Conservation (phyloP, 441 rosid species). For the Caryocar brasiliense region DNA sequence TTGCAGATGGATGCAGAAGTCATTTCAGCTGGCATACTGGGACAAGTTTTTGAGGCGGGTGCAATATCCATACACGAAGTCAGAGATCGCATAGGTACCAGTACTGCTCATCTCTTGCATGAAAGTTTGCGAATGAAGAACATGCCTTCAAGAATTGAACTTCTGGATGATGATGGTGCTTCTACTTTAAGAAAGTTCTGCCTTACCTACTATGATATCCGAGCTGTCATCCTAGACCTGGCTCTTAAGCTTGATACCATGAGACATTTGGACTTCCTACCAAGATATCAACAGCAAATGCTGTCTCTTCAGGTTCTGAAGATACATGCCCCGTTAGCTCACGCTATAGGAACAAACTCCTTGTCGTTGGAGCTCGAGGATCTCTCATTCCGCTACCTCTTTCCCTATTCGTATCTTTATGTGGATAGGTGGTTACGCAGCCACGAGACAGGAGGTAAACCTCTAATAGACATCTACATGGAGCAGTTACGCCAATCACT, state of each 20-base stretch:
- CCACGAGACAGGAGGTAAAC: slow-evolving; percentile 54
- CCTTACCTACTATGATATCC: slow-evolving; percentile 77
- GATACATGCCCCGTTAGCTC: slow-evolving; percentile 84
- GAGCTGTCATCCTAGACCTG: slow-evolving; percentile 73
- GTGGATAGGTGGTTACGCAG: slow-evolving; percentile 74
- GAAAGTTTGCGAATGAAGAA: slow-evolving; percentile 71
- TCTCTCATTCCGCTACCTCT: slow-evolving; percentile 68
- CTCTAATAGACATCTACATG: slow-evolving; percentile 50
- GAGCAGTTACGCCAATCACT: slow-evolving; percentile 59
- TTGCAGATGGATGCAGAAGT: slow-evolving; percentile 95
- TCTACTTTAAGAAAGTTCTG: slow-evolving; percentile 77
- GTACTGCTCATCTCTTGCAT: slow-evolving; percentile 79
- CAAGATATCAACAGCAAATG: slow-evolving; percentile 64
- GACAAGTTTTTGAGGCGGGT: slow-evolving; percentile 58
- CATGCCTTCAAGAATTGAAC: slow-evolving; percentile 53
- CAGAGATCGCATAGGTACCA: slow-evolving; percentile 59
- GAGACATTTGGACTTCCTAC: slow-evolving; percentile 81
- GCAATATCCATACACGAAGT: slow-evolving; percentile 54
- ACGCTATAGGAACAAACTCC: slow-evolving; percentile 60
- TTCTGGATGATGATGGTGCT: slow-evolving; percentile 69
- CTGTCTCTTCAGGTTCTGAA: slow-evolving; percentile 69
- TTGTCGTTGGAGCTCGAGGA: slow-evolving; percentile 87
- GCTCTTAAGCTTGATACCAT: slow-evolving; percentile 76
- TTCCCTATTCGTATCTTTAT: slow-evolving; percentile 74
- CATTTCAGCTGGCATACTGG: slow-evolving; percentile 73